Conservation (phyloP, 2,329 filamentous ascomycete species). For the Magnaporthiopsis incrustans region DNA sequence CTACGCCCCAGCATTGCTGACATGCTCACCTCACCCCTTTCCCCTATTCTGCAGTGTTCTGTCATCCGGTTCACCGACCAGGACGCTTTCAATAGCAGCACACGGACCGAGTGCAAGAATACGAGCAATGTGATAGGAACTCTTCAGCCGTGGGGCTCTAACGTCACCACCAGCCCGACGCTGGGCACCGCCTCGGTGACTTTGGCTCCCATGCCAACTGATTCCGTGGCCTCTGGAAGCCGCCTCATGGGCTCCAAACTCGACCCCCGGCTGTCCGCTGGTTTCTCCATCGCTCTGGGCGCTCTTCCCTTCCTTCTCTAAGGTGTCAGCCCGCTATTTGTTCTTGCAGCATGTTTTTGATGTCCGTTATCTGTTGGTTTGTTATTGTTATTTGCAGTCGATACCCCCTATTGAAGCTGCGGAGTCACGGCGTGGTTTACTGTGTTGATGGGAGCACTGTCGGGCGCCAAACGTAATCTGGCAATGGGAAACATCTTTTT, state of each 20-base stretch:
- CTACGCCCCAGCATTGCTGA: neutral
- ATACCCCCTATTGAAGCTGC: neutral
- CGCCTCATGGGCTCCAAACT: neutral
- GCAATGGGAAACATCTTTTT: neutral
- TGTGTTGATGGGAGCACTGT: neutral
- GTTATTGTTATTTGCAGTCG: neutral
- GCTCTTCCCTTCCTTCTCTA: neutral
- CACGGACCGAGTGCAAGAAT: conserved; percentile 1
- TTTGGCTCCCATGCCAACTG: neutral
- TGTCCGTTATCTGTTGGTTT: neutral
- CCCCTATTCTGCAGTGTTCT: neutral
- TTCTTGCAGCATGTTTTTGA: neutral
- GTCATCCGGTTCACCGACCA: conserved; percentile 3
- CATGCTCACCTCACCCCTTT: neutral
- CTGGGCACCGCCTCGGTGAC: neutral
- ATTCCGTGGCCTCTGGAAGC: neutral
- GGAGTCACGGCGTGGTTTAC: neutral
- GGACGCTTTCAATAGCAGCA: neutral
- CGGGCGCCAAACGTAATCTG: neutral
- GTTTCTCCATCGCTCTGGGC: neutral
- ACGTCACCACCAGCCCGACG: conserved; percentile 5
- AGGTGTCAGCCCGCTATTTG: neutral
- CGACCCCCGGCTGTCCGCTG: conserved; percentile 1
- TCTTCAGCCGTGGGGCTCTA: conserved; percentile 5
- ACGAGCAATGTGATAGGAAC: conserved; percentile 4